A percentile compares a stretch with the other conserved stretches of the same genome.
phyloP scores from a whole-genome alignment of 495 filamentous ascomycete genomes.

The Hypoxylon lienhwacheense region DNA sequence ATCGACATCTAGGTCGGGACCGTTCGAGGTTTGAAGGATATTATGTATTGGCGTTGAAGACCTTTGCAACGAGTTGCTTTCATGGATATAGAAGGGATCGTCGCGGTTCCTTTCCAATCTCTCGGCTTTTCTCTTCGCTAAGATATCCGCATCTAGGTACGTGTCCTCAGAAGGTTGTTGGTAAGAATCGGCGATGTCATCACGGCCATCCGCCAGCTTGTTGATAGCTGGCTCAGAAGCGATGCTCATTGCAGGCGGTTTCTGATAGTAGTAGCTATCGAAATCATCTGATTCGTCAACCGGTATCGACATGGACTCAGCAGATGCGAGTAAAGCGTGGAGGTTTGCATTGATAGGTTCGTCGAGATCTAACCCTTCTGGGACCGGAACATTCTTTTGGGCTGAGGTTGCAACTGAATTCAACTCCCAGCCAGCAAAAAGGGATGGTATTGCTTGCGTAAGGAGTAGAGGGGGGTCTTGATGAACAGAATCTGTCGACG shows the following conservation, averaged over 20 bases:
- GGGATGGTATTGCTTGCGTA: conserved; percentile 80
- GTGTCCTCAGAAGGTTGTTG: conserved; percentile 60
- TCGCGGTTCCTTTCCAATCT: conserved; percentile 79
- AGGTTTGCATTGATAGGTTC: conserved; percentile 80
- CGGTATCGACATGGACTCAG: conserved; percentile 56
- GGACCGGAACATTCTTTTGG: conserved; percentile 83
- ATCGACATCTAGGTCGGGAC: conserved; percentile 81
- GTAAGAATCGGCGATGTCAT: conserved; percentile 60
- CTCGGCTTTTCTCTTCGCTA: conserved; percentile 65
- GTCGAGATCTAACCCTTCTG: conserved; percentile 71
- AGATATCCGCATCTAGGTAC: conserved; percentile 63
- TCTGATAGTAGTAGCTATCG: conserved; percentile 72
- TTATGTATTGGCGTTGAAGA: conserved; percentile 71
- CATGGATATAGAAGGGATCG: conserved; percentile 91
- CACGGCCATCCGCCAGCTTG: conserved; percentile 47
- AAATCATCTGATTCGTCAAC: conserved; percentile 64
- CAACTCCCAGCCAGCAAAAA: conserved; percentile 83
- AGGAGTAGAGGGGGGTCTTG: conserved; percentile 76
- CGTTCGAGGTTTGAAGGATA: conserved; percentile 67
- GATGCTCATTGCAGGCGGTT: conserved; percentile 44
- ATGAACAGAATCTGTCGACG: conserved; percentile 54
- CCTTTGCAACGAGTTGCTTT: conserved; percentile 50
- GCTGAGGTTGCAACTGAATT: conserved; percentile 86
- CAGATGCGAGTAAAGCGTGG: conserved; percentile 59
- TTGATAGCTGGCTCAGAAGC: conserved; percentile 56